Conservation (phyloP, 306 rosid genomes). For the Quercus alba region DNA sequence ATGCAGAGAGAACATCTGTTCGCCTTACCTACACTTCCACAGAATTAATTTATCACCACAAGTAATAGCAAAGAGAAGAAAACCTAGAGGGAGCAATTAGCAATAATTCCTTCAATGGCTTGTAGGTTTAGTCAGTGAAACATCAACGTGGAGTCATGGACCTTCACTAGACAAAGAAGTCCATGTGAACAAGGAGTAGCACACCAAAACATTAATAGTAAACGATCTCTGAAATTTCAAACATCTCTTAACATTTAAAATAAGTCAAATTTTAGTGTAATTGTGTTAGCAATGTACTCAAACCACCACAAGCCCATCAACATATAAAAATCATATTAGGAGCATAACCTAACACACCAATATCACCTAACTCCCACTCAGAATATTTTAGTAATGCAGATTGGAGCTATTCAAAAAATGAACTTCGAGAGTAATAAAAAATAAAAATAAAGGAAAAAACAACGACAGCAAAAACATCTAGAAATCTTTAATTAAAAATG, state of each 20-base stretch:
- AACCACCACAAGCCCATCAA: neutral
- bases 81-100: conserved; percentile 18
- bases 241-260: neutral
- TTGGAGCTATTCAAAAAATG: neutral
- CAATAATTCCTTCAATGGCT: neutral
- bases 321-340: neutral
- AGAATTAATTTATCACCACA: conserved; percentile 26
- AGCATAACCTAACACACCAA: neutral
- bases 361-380: neutral
- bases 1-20: conserved; percentile 91
- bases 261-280: neutral
- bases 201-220: neutral
- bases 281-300: neutral
- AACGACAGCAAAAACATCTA: neutral
- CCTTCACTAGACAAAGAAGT: neutral
- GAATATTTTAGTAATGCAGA: neutral
- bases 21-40: conserved; percentile 77
- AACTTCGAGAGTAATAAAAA: neutral
- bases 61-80: conserved; percentile 16
- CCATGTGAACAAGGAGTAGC: neutral
- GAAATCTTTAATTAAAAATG: neutral
- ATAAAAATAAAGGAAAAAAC: too few species aligned
- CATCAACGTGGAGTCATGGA: neutral
- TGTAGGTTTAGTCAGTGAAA: neutral
- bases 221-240: neutral